Conservation (phyloP, 768 basidiomycete genomes). For the Agaricus blazei region DNA sequence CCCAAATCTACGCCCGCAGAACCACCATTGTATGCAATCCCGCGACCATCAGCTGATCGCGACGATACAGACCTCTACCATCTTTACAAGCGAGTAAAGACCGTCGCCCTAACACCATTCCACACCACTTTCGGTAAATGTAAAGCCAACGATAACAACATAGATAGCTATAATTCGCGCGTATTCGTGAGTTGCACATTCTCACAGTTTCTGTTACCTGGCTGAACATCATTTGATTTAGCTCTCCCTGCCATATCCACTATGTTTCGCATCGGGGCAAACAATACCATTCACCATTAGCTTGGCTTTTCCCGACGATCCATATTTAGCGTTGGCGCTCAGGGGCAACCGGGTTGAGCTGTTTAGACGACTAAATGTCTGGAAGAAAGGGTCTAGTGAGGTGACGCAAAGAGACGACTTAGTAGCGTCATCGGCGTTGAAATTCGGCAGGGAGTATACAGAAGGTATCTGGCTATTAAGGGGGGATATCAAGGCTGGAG, state of each 20-base stretch:
- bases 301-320: conserved; percentile 29
- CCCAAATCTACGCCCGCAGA: conserved; percentile 35
- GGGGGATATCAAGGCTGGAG: conserved; percentile 31
- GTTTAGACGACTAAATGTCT: conserved; percentile 28
- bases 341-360: conserved; percentile 29
- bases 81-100: conserved; percentile 24
- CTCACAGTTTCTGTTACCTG: background rate
- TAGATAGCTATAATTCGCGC: conserved; percentile 15
- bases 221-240: conserved; percentile 10
- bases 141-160: conserved; percentile 7
- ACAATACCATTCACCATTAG: conserved; percentile 32
- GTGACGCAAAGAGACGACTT: conserved; percentile 22
- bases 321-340: conserved; percentile 32
- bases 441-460: conserved; percentile 23
- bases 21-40: conserved; percentile 28
- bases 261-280: conserved; percentile 34
- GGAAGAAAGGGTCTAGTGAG: conserved; percentile 18
- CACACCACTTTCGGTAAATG: conserved; percentile 12
- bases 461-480: conserved; percentile 30
- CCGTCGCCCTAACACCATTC: conserved; percentile 20
- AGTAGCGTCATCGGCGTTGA: conserved; percentile 18
- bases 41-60: conserved; percentile 18
- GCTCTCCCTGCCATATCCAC: conserved; percentile 33
- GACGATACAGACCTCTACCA: conserved; percentile 15
- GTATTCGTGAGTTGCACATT: conserved; percentile 21